Evolutionary conservation across 2,329 filamentous ascomycete genomes (phyloP), one percentile per base, ranked within the genome.

Genomic region (Aspergillus quadricinctus): DNA sequence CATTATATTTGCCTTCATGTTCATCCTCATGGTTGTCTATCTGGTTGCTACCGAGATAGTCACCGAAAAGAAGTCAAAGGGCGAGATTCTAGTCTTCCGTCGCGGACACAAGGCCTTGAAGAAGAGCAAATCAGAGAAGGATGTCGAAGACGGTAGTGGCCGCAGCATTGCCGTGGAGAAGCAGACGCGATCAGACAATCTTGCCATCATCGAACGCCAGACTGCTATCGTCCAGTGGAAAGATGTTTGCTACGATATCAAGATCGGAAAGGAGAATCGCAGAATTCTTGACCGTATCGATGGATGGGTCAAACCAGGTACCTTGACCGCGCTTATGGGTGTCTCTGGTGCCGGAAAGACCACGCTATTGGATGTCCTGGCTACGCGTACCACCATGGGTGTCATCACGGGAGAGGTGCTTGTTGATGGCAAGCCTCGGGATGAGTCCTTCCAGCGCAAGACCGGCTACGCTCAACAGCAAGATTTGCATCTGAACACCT

Each of bases 401-500:
- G 81, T 87, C 0, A 78, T 88, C 11, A 83, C 82, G 0, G 85
- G 85, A 21, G 81, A 86, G 52, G 86, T 87, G 78, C 71, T 87
- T 10, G 83, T 88, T 10, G 83, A 87, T 57, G 85, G 85, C 7
- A 79, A 74, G 55, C 77, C 78, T 0, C 73, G 81, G 1, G 80
- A 83, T 61, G 71, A 75, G 1, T 81, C 78, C 52, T 88, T 88
- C 61, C 84, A 86, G 54, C 78, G 84, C 3, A 83, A 84, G 64
- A 86, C 83, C 0, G 85, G 85, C 2, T 88, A 88, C 57, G 84
- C 86, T 0, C 84, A 88, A 61, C 85, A 88, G 56, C 83, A 88
- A 69, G 84, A 89, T 81, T 80, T 96, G 7, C 92, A 96, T 69
- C 78, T 94, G 28, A 80, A 86, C 40, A 94, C 90, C 0, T 86